Percentiles rank a stretch among this genome's conserved stretches.
phyloP scores from a whole-genome alignment of 495 filamentous ascomycete genomes.

The Penicillium diatomitis region DNA sequence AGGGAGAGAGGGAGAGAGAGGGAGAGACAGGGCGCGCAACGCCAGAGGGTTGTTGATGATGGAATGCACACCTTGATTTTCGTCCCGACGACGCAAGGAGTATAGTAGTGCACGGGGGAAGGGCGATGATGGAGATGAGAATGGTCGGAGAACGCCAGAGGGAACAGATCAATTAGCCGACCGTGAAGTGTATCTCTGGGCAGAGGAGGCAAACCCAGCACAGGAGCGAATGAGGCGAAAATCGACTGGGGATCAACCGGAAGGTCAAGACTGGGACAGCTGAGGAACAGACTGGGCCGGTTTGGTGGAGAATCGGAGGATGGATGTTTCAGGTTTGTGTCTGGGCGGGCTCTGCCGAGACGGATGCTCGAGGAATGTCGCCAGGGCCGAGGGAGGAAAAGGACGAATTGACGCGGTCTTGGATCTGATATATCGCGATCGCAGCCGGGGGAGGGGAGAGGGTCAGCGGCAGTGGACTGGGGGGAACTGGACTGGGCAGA shows the following conservation, averaged over 20 bases:
- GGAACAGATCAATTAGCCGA: slow-evolving; percentile 14
- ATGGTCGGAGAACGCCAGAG: slow-evolving; percentile 9
- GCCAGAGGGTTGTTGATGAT: not conserved
- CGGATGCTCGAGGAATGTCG: not conserved
- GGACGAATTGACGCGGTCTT: not conserved
- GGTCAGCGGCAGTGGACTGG: not conserved
- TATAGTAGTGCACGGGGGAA: slow-evolving; percentile 4
- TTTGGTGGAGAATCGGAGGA: not conserved
- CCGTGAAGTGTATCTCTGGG: slow-evolving; percentile 13
- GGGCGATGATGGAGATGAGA: not conserved
- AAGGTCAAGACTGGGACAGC: not conserved
- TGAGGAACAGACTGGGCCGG: not conserved
- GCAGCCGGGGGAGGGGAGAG: not conserved
- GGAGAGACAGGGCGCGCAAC: no score
- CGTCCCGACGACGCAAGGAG: slow-evolving; percentile 13
- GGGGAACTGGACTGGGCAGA: not conserved
- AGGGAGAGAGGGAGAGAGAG: not conserved
- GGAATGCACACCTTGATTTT: slow-evolving; percentile 7
- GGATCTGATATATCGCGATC: not conserved
- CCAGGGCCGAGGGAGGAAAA: not conserved
- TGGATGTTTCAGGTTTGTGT: slow-evolving; percentile 5
- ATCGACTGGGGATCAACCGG: slow-evolving; percentile 4
- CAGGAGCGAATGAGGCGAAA: not conserved
- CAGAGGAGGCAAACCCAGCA: slow-evolving; percentile 4
- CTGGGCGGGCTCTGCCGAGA: not conserved